A percentile compares a stretch with the other conserved stretches of the same genome.
Conservation (phyloP, 257 asterid genomes). For the Osmanthus fragrans region DNA sequence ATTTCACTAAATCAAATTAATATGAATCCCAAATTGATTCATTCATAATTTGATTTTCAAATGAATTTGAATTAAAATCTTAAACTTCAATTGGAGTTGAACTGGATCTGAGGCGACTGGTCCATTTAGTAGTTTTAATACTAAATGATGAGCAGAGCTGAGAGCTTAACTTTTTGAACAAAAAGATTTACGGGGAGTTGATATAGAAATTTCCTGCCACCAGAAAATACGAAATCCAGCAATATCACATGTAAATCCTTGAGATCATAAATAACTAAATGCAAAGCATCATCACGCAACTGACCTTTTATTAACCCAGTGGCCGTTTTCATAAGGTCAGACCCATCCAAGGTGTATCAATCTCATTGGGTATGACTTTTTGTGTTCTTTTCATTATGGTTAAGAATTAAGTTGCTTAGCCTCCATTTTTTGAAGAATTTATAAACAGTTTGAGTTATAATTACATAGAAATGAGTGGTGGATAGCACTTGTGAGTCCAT, state of each 20-base stretch:
- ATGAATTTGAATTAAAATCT: background rate
- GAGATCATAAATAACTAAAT: background rate
- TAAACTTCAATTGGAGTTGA: conserved; percentile 9
- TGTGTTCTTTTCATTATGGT: background rate
- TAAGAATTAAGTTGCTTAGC: background rate
- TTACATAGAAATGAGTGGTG: too few species aligned
- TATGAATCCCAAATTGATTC: conserved; percentile 8
- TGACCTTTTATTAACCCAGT: background rate
- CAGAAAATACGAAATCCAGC: conserved; percentile 16
- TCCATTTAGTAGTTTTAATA: background rate
- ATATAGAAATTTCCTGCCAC: background rate
- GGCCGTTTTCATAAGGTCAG: background rate
- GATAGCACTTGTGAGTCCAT: too few species aligned
- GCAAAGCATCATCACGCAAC: background rate
- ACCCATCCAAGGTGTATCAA: background rate
- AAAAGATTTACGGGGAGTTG: background rate
- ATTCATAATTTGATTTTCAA: conserved; percentile 1
- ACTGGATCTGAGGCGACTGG: conserved; percentile 6
- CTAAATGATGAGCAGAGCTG: background rate
- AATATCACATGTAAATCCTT: background rate
- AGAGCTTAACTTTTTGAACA: background rate
- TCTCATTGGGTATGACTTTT: background rate
- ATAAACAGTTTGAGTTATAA: too few species aligned
- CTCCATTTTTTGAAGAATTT: too few species aligned
- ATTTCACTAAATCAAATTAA: conserved; percentile 7